Conservation (phyloP, 345 rosid species). For the Erucastrum elatum region DNA sequence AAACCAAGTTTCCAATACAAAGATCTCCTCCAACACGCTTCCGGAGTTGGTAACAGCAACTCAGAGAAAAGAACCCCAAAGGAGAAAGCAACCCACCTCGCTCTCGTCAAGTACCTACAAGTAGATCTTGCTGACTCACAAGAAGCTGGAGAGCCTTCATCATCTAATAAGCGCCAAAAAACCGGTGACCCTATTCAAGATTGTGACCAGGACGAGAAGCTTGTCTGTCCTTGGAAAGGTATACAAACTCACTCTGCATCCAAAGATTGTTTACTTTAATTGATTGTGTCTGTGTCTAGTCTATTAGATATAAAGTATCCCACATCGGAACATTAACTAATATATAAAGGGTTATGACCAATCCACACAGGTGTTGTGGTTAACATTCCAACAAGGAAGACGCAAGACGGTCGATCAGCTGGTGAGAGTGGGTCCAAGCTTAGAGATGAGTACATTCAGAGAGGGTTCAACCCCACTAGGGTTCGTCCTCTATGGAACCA, state of each 20-base stretch:
- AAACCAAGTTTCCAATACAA: constrained; percentile 63
- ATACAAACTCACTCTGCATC: background rate
- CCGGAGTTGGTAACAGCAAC: constrained; percentile 83
- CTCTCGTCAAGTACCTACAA: constrained; percentile 73
- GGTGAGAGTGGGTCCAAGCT: constrained; percentile 92
- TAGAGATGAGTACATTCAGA: constrained; percentile 70
- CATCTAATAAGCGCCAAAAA: constrained; percentile 33
- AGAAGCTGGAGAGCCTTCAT: constrained; percentile 44
- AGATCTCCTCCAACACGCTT: constrained; percentile 91
- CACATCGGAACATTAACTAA: too few relatives aligned
- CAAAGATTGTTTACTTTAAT: background rate
- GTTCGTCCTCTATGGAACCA: constrained; percentile 82
- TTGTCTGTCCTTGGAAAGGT: constrained; percentile 89
- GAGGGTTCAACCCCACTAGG: constrained; percentile 88
- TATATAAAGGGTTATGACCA: too few relatives aligned
- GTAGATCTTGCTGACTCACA: constrained; percentile 48
- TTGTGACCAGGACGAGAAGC: constrained; percentile 63
- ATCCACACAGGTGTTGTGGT: constrained; percentile 59
- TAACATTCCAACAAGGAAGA: constrained; percentile 68
- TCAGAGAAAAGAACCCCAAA: constrained; percentile 67
- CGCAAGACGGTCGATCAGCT: constrained; percentile 60
- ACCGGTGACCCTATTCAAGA: constrained; percentile 41
- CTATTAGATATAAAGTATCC: background rate
- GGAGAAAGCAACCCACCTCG: constrained; percentile 84
- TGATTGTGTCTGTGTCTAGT: background rate